phyloP scores from a whole-genome alignment of 495 filamentous ascomycete genomes.

The Pyronema domesticum region DNA sequence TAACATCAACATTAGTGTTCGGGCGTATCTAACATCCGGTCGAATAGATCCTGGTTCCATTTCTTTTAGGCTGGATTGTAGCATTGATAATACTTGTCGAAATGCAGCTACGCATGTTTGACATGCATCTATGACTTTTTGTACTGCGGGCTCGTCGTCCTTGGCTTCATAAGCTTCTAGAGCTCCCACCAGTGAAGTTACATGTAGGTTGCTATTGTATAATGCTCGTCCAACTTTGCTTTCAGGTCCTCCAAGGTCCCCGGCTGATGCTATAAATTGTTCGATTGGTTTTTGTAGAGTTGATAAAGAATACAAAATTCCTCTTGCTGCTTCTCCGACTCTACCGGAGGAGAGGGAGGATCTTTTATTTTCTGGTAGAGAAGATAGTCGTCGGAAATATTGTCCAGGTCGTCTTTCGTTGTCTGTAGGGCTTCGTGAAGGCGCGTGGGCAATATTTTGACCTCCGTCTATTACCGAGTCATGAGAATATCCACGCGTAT shows the following conservation, averaged over 20 bases:
- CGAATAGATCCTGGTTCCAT: constrained; percentile 41
- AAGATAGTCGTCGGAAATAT: constrained; percentile 61
- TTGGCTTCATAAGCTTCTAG: constrained; percentile 21
- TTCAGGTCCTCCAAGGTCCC: constrained; percentile 14
- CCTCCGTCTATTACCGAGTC: constrained; percentile 19
- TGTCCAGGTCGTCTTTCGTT: constrained; percentile 33
- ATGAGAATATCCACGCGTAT: constrained; percentile 23
- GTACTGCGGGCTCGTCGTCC: constrained; percentile 25
- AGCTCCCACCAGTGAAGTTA: constrained; percentile 19
- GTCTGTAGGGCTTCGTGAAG: constrained; percentile 17
- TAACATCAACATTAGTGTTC: constrained; percentile 60
- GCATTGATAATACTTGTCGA: constrained; percentile 50
- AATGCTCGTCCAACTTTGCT: constrained; percentile 18
- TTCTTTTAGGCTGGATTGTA: constrained; percentile 49
- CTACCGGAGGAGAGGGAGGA: constrained; percentile 41
- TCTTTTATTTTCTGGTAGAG: constrained; percentile 63
- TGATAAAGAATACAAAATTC: constrained; percentile 64
- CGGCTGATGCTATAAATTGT: constrained; percentile 18
- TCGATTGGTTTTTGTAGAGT: constrained; percentile 21
- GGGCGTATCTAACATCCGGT: constrained; percentile 59
- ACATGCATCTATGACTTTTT: constrained; percentile 45
- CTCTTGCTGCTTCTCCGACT: constrained; percentile 62
- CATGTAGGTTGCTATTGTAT: constrained; percentile 20
- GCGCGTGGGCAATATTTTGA: constrained; percentile 7
- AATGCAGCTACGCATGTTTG: constrained; percentile 60